phyloP scores from a whole-genome alignment of 805 yeast species.

The Suhomyces sp. region DNA sequence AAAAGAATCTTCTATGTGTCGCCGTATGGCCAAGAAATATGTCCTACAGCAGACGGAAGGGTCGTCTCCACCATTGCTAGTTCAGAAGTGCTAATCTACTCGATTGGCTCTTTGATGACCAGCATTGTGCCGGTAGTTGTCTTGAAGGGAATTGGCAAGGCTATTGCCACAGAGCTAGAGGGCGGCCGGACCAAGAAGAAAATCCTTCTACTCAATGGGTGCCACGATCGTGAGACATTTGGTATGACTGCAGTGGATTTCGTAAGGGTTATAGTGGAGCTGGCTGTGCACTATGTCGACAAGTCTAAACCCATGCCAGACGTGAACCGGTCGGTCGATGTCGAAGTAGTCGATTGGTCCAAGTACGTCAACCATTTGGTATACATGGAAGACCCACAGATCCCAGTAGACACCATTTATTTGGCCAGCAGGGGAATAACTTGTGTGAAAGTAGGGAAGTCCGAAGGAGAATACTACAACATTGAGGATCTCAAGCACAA shows the following conservation, averaged over 20 bases:
- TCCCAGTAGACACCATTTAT: constrained; percentile 43
- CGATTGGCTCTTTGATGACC: constrained; percentile 88
- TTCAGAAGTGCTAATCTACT: constrained; percentile 61
- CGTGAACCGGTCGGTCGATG: constrained; percentile 6
- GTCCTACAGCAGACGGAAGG: constrained; percentile 67
- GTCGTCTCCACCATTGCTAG: constrained; percentile 50
- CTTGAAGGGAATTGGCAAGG: constrained; percentile 67
- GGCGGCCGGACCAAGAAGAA: constrained; percentile 33
- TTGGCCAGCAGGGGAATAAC: constrained; percentile 42
- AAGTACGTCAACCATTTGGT: constrained; percentile 62
- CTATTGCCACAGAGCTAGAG: constrained; percentile 35
- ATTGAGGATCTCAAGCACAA: constrained; percentile 29
- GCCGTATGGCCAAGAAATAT: constrained; percentile 83
- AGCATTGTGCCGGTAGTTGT: constrained; percentile 78
- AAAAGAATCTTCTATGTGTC: constrained; percentile 73
- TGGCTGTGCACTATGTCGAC: constrained; percentile 52
- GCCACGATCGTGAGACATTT: constrained; percentile 74
- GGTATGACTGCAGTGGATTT: constrained; percentile 63
- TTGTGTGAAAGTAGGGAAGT: constrained; percentile 41
- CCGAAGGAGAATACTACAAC: constrained; percentile 36
- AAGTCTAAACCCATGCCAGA: constrained; percentile 15
- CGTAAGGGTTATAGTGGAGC: constrained; percentile 51
- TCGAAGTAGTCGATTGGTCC: constrained; percentile 29
- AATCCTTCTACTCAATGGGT: constrained; percentile 69
- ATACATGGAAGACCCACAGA: constrained; percentile 49